phyloP scores from a whole-genome alignment of 768 basidiomycete species.

The Collybia sp. region DNA sequence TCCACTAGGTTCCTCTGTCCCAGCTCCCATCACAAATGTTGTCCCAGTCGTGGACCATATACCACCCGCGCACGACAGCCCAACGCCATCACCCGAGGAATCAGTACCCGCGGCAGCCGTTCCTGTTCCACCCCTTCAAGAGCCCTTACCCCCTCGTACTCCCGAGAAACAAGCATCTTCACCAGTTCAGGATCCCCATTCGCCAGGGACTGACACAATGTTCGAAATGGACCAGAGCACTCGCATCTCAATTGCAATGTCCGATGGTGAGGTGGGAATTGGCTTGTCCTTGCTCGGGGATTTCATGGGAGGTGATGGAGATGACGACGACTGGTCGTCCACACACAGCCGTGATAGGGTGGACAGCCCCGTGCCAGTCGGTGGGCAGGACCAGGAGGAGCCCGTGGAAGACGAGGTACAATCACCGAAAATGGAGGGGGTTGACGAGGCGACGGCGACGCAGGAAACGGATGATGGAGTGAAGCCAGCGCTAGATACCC shows the following conservation, averaged over 20 bases:
- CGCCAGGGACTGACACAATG: constrained; percentile 11
- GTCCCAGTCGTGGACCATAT: no score
- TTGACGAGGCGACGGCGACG: no score
- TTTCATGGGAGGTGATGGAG: constrained; percentile 31
- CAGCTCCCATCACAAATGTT: no score
- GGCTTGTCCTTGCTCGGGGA: constrained; percentile 62
- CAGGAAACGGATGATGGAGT: not conserved
- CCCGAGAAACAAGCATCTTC: not conserved
- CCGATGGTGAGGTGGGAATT: constrained; percentile 64
- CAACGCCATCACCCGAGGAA: no score
- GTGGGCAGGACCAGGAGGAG: not conserved
- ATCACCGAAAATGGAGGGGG: no score
- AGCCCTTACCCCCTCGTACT: not conserved
- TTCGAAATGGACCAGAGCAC: constrained; percentile 14
- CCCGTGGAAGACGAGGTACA: no score
- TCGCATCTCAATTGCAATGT: constrained; percentile 31
- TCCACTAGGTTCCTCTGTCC: no score
- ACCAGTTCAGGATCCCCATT: not conserved
- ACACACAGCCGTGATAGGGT: not conserved
- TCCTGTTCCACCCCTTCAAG: no score
- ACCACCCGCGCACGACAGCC: no score
- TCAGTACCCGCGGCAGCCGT: no score
- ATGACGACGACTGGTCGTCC: constrained; percentile 20
- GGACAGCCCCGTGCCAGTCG: constrained; percentile 4
- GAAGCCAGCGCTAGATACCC: not conserved